A percentile compares a stretch with the other conserved stretches of the same genome.
Evolutionary conservation across 768 basidiomycete genomes (phyloP).

Genomic region (Sporobolomyces phaffii): DNA sequence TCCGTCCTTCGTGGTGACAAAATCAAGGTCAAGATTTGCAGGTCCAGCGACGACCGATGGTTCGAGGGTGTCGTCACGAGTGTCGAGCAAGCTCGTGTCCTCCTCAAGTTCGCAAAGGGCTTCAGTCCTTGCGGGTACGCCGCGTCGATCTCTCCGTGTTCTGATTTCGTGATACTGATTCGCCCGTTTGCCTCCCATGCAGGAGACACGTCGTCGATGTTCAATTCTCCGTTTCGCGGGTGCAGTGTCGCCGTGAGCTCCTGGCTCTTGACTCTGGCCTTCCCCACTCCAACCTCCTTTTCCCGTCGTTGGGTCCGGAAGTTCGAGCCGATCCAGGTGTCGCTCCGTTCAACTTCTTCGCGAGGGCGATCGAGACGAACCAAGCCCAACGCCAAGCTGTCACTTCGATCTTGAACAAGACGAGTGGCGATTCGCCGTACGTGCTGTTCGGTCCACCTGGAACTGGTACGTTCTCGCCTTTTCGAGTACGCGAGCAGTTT

Average conservation of each 20-base stretch:
- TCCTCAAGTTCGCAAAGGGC: slow-evolving; percentile 1
- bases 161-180: neutral
- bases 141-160: neutral
- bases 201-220: neutral
- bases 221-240: slow-evolving; percentile 11
- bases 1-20: slow-evolving; percentile 17
- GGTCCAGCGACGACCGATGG: neutral
- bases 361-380: slow-evolving; percentile 36
- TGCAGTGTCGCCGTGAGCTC: neutral
- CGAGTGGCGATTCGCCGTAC: slow-evolving; percentile 39
- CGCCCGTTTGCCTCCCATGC: too few relatives aligned
- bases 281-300: slow-evolving; percentile 5
- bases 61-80: slow-evolving; percentile 13
- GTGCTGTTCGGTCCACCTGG: slow-evolving; percentile 47
- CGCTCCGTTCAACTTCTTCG: neutral
- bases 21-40: neutral
- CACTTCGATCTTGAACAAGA: slow-evolving; percentile 24
- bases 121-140: slow-evolving; percentile 6
- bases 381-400: slow-evolving; percentile 43
- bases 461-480: slow-evolving; percentile 35
- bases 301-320: neutral
- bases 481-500: too few relatives aligned
- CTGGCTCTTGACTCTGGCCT: neutral
- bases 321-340: too few relatives aligned
- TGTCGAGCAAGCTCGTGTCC: neutral